Evolutionary conservation across 2,329 filamentous ascomycete species (phyloP), one percentile per base, ranked within the genome.

Genomic region (Plenodomus tracheiphilus): DNA sequence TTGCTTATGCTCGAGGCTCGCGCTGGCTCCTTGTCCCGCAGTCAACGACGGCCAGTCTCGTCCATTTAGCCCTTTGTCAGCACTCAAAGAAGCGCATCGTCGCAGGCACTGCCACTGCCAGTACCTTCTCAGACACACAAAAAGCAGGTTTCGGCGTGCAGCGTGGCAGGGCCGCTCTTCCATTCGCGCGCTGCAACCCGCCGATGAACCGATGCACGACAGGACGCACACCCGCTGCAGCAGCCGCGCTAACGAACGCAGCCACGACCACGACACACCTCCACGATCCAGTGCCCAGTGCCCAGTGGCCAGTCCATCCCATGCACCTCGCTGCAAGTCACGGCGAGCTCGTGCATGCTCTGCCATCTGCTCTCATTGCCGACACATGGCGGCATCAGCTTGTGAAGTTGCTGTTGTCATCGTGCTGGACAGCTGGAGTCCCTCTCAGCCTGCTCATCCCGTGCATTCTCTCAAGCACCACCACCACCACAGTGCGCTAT

Each of bases 111-210:
- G 39, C n/a, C n/a, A n/a, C n/a, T n/a, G n/a, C n/a, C n/a, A n/a
- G n/a, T n/a, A n/a, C n/a, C 34, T 36, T 36, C 35, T 25, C 20
- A 43, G n/a, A 2, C 11, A 25, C 22, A 10, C 22, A 25, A 25
- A 47, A 53, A 51, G 20, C 52, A 47, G 42, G 54, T 55, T 53
- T 53, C 49, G 42, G 19, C 16, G 32, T 4, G 17, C n/a, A n/a
- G n/a, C n/a, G n/a, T n/a, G n/a, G n/a, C n/a, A n/a, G n/a, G n/a
- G n/a, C n/a, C n/a, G n/a, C 4, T 46, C 49, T 49, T 49, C 47
- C 47, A 22, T 54, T 47, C 43, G 53, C 47, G 50, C 53, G 55
- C 55, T 51, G 54, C 55, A 59, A 20, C 38, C 46, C 39, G 43
- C 41, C 45, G 28, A 35, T 19, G 34, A 44, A 32, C 21, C 40